Percentiles rank a stretch among this genome's conserved stretches.
These are phyloP conservation scores for Kwoniella bestiolae DNA, from an alignment of 768 basidiomycete species.

Conservation along the genomic window DNA sequence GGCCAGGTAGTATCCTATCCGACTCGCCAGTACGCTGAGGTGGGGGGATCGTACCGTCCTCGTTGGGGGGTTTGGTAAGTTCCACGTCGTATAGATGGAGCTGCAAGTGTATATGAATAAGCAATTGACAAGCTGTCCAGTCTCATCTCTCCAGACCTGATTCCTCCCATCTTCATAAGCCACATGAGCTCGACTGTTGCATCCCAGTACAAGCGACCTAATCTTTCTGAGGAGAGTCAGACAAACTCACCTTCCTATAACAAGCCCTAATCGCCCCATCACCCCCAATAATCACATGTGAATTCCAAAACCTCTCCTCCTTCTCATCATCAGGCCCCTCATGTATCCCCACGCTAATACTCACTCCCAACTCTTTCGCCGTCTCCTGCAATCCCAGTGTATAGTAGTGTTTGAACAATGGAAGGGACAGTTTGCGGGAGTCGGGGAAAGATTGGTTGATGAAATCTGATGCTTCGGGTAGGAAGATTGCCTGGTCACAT, in stretches of 20 bases:
- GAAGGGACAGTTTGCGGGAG: conserved; percentile 43
- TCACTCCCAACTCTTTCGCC: conserved; percentile 49
- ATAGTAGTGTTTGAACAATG: conserved; percentile 41
- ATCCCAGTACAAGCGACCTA: too few relatives aligned
- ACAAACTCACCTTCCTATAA: conserved; percentile 48
- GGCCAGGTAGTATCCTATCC: conserved; percentile 41
- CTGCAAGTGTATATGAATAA: conserved; percentile 20
- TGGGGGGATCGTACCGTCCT: conserved; percentile 24
- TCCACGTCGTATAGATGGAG: conserved; percentile 53
- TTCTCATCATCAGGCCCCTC: conserved; percentile 50
- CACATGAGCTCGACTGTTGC: too few relatives aligned
- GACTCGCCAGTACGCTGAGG: conserved; percentile 47
- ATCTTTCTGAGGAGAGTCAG: too few relatives aligned
- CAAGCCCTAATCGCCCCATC: conserved; percentile 32
- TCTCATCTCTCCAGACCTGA: too few relatives aligned
- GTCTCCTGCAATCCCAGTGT: conserved; percentile 42
- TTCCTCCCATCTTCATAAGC: too few relatives aligned
- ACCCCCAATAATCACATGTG: conserved; percentile 43
- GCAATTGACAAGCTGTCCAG: too few relatives aligned
- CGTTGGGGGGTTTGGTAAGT: conserved; percentile 31
- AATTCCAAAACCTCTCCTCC: conserved; percentile 47
- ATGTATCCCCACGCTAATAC: conserved; percentile 48
- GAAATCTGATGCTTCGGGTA: conserved; percentile 56
- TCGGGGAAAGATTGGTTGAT: conserved; percentile 38
- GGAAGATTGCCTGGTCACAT: conserved; percentile 37